Evolutionary conservation across 1,284 basidiomycete species (phyloP), one percentile per base, ranked within the genome.

Genomic region (Trichosporon sp.): DNA sequence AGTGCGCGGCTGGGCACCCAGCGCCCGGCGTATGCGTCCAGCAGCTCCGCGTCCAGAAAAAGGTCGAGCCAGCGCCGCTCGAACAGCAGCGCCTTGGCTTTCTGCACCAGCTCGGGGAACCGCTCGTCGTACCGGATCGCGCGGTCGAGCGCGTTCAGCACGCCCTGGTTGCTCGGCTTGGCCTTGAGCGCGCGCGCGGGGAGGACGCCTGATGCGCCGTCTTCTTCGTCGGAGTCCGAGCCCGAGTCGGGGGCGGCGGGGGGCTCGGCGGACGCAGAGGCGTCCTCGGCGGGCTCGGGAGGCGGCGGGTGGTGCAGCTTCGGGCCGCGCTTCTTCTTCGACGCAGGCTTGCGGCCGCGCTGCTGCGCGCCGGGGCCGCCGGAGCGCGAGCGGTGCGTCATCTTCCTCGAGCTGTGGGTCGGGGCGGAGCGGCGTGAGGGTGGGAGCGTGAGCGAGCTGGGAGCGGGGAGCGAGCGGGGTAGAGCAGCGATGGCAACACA

Each of bases 1-100:
- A 83, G 71, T 27, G 79, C 82, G 62, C 84, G 73, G 64, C 79
- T 78, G 21, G 84, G 83, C 2, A 84, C 84, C 84, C 84, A 85
- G 69, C 83, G 75, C 12, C 82, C 83, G 4, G 81, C 79, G 73
- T 85, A 85, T 5, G 78, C 78, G 51, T 81, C 79, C 42, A 83
- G 68, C 64, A 82, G 71, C 34, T 53, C 63, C 64, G 75, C 68
- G 51, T 77, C 68, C 34, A 71, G 72, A 70, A 83, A 83, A 9
- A 83, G 78, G 64, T 81, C 78, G 63, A 83, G 74, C 78, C 82
- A 83, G 66, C 79, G 74, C 68, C 78, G 75, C 21, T 82, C 80
- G 62, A 77, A 82, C 66, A 83, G 66, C 47, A 82, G 66, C 13
- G 70, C 71, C 70, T 83, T 83, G 67, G 80, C 80, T 31, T 72